These are phyloP conservation scores for Agastache rugosa DNA, from an alignment of 257 asterid genomes.

Conservation along the genomic window DNA sequence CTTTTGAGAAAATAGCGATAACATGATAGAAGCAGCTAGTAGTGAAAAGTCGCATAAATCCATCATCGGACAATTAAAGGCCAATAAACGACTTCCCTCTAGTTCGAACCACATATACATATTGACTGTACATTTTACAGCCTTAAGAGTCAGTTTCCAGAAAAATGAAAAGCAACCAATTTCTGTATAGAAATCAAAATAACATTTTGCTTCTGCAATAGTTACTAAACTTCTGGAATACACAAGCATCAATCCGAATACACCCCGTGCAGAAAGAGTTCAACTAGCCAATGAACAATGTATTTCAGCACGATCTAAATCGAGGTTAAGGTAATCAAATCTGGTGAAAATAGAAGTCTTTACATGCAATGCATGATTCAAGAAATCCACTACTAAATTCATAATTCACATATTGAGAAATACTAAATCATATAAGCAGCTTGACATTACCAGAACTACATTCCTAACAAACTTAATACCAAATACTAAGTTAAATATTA, in stretches of 20 bases:
- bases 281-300: slow-evolving; percentile 24
- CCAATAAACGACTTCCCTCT: background rate
- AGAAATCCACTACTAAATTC: slow-evolving; percentile 29
- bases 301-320: slow-evolving; percentile 7
- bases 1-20: background rate
- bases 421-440: slow-evolving; percentile 18
- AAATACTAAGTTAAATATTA: background rate
- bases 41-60: background rate
- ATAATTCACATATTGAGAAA: slow-evolving; percentile 23
- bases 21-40: background rate
- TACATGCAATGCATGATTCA: slow-evolving; percentile 5
- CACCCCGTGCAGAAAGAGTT: background rate
- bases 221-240: slow-evolving; percentile 9
- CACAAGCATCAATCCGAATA: background rate
- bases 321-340: slow-evolving; percentile 15
- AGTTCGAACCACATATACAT: background rate
- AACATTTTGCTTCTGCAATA: background rate
- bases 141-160: slow-evolving; percentile 14
- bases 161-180: background rate
- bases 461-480: too few relatives aligned
- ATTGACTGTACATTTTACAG: background rate
- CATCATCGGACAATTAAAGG: background rate
- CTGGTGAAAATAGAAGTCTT: background rate
- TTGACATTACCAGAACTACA: slow-evolving; percentile 31
- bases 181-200: background rate